These are phyloP conservation scores for Plasmodiophora brassicae DNA, from an alignment of 208 protist genomes.

Conservation along the genomic window DNA sequence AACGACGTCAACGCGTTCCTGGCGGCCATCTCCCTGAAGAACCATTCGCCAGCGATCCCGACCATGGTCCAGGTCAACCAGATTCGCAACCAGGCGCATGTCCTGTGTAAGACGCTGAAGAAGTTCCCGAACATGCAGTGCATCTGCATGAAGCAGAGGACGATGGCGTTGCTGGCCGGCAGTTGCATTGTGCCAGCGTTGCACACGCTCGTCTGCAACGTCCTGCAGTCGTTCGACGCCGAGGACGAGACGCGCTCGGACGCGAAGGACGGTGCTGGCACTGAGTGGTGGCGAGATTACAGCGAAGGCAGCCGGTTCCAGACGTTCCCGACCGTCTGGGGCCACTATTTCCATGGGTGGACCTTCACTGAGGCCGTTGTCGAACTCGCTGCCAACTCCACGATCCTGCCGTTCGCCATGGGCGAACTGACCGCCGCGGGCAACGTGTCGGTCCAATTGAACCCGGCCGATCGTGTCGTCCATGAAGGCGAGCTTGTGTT, in stretches of 20 bases:
- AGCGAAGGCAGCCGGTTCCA: slow-evolving; percentile 1
- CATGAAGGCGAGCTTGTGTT: slow-evolving; percentile 16
- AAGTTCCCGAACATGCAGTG: slow-evolving; percentile 34
- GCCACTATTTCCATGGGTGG: slow-evolving; percentile 17
- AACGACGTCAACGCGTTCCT: slow-evolving; percentile 30
- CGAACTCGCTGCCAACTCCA: background rate
- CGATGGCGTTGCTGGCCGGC: slow-evolving; percentile 12
- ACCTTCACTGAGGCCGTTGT: background rate
- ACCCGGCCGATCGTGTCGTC: background rate
- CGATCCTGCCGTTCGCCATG: slow-evolving; percentile 22
- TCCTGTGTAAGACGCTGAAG: slow-evolving; percentile 14
- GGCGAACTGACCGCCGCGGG: background rate
- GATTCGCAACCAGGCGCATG: background rate
- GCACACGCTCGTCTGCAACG: slow-evolving; percentile 17
- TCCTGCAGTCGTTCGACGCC: slow-evolving; percentile 24
- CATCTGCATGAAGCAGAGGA: slow-evolving; percentile 24
- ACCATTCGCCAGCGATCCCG: slow-evolving; percentile 1
- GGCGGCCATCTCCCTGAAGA: slow-evolving; percentile 6
- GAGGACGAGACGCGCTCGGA: background rate
- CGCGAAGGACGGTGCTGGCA: background rate
- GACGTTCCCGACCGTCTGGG: slow-evolving; percentile 5
- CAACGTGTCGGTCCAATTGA: background rate
- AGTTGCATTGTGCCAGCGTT: background rate
- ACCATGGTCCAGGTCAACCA: slow-evolving; percentile 21
- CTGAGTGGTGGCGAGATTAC: slow-evolving; percentile 6